Evolutionary conservation across 2,329 filamentous ascomycete species (phyloP).

Genomic region (Malbranchea zuffiana): DNA sequence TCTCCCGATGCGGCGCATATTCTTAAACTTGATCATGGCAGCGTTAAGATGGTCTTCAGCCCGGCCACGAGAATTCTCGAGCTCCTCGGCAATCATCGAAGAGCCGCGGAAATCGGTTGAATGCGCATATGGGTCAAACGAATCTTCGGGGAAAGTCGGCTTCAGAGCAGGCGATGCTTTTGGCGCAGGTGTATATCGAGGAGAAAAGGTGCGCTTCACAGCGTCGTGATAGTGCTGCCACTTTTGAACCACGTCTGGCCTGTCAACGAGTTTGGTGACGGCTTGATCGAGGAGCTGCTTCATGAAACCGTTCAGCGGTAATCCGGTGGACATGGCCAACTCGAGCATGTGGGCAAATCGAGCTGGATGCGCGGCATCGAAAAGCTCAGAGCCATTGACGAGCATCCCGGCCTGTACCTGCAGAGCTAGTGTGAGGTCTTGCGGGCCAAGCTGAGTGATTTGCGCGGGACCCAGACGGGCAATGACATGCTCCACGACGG

Average conservation of each 20-base stretch:
- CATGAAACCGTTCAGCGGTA: conserved; percentile 46
- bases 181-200: conserved; percentile 31
- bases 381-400: conserved; percentile 29
- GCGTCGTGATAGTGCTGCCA: conserved; percentile 47
- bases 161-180: conserved; percentile 43
- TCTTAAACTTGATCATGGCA: conserved; percentile 71
- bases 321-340: conserved; percentile 42
- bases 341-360: conserved; percentile 54
- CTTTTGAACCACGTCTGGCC: conserved; percentile 39
- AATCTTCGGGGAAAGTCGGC: conserved; percentile 60
- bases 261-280: conserved; percentile 41
- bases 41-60: conserved; percentile 66
- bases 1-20: conserved; percentile 82
- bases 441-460: conserved; percentile 44
- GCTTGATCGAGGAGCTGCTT: conserved; percentile 48
- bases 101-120: conserved; percentile 91
- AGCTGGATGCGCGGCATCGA: conserved; percentile 47
- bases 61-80: conserved; percentile 68
- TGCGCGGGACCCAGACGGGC: conserved; percentile 50
- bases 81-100: conserved; percentile 74
- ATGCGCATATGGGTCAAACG: conserved; percentile 80
- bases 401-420: conserved; percentile 48
- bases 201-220: conserved; percentile 30
- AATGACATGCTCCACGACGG: conserved; percentile 50
- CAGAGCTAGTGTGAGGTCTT: conserved; percentile 47